phyloP scores from a whole-genome alignment of 2,329 filamentous ascomycete genomes.

The Arthrocladium fulminans region DNA sequence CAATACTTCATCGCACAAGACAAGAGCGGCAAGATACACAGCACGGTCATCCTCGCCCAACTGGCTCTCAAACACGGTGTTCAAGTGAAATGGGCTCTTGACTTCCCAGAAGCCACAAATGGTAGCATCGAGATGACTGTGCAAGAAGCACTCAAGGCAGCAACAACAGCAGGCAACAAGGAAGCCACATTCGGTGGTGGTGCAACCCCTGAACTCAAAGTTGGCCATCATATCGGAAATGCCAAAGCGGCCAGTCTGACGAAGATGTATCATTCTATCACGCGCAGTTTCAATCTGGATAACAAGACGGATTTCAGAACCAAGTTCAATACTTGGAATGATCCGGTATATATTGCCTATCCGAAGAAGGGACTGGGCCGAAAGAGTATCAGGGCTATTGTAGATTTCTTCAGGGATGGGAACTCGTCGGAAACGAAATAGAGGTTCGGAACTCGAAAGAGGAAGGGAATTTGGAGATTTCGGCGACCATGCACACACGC shows the following conservation, averaged over 20 bases:
- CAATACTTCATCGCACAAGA: conserved; percentile 67
- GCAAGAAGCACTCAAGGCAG: conserved; percentile 50
- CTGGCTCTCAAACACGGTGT: conserved; percentile 67
- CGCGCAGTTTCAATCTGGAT: conserved; percentile 61
- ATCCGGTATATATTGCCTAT: conserved; percentile 73
- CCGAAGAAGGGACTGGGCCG: conserved; percentile 67
- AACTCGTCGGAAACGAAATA: neutral
- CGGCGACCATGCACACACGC: too few species aligned
- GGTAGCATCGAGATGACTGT: conserved; percentile 70
- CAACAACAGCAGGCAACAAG: conserved; percentile 44
- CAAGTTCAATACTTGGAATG: conserved; percentile 70
- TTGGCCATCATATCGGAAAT: conserved; percentile 64
- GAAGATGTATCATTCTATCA: conserved; percentile 63
- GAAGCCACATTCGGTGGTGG: conserved; percentile 70
- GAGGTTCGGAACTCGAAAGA: too few species aligned
- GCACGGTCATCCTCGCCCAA: conserved; percentile 65
- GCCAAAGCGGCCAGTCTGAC: conserved; percentile 63
- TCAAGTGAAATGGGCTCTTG: conserved; percentile 78
- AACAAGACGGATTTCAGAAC: conserved; percentile 71
- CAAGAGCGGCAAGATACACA: conserved; percentile 55
- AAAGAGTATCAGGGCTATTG: conserved; percentile 61
- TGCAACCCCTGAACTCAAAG: conserved; percentile 57
- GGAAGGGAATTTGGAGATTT: too few species aligned
- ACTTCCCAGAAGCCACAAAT: conserved; percentile 67
- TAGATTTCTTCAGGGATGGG: conserved; percentile 64